Base-by-base conservation (phyloP, 768 basidiomycete genomes). In the Lactifluus volemus region DNA sequence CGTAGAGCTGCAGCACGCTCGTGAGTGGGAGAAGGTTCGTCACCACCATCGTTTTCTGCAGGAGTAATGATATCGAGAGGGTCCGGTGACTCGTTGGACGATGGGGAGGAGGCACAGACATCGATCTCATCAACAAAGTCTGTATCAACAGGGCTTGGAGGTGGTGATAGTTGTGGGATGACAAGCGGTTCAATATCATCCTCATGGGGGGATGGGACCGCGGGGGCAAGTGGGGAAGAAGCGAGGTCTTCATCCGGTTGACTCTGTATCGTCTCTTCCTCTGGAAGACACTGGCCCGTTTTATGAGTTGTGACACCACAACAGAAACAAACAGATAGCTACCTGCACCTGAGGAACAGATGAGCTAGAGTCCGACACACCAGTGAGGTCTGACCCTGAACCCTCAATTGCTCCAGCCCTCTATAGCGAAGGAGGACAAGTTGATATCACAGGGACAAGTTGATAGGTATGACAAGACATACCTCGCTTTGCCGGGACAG, bases 41-140 rank as follows among this genome's bases (percentile, higher is more conserved):
- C 36, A 47, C 45, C 55, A 19, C 30, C 41, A 14, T 49, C 57
- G 29, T 58, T 39, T 36, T 63, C 61, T 44, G 47, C 52, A 3
- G 55, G 55, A 17, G 56, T 41, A 15, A 58, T 63, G 14, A 63
- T 49, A 34, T 63, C 61, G 47, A 63, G 61, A 53, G 52, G 61
- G 9, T 63, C 61, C 34, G 61, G 57, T 7, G 57, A 63, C 21
- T 49, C 61, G 38, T 42, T 11, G 19, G 30, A 39, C 4, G 25
- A 34, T 10, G 29, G 52, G n/a, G 52, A 57, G 25, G 61, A 53
- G 15, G 12, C 54, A 53, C 15, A 51, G 10, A 49, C 14, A 30
- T 58, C 55, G 11, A 53, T 44, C 2, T 62, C 61, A 42, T 60
- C 59, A 19, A 55, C 53, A 17, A 32, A 36, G 41, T 49, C 57